Evolutionary conservation across 371 early-diverging fungal species (phyloP).

Genomic region (Mortierella sp.): DNA sequence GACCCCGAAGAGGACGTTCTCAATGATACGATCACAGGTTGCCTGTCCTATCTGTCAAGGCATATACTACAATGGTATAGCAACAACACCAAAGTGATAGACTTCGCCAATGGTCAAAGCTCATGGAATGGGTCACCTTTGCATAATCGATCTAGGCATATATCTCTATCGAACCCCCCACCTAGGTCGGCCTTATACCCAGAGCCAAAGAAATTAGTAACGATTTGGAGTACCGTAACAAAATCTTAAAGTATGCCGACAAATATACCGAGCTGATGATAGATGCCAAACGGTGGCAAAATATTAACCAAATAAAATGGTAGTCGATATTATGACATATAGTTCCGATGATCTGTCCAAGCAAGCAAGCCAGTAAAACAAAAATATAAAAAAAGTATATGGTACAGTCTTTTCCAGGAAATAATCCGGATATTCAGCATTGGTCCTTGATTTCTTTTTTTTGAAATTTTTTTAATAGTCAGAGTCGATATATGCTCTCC

Average conservation of each 20-base stretch:
- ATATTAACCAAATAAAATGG: too few species aligned
- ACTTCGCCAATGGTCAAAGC: neutral
- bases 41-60: conserved; percentile 56
- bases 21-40: conserved; percentile 22
- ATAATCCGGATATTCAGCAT: too few species aligned
- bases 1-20: conserved; percentile 14
- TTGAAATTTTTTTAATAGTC: conserved; percentile 23
- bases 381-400: too few species aligned
- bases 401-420: too few species aligned
- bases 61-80: conserved; percentile 16
- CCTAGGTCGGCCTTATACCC: neutral
- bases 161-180: neutral
- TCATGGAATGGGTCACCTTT: conserved; percentile 9
- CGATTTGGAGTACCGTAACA: too few species aligned
- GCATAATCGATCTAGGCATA: neutral
- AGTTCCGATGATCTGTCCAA: too few species aligned
- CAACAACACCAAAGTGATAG: neutral
- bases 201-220: conserved; percentile 28
- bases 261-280: conserved; percentile 58
- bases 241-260: conserved; percentile 55
- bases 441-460: neutral
- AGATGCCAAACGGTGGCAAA: conserved; percentile 42
- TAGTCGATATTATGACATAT: too few species aligned
- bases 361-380: too few species aligned
- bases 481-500: conserved; percentile 47